Evolutionary conservation across 495 filamentous ascomycete species (phyloP).

Genomic region (Cercophora samala): DNA sequence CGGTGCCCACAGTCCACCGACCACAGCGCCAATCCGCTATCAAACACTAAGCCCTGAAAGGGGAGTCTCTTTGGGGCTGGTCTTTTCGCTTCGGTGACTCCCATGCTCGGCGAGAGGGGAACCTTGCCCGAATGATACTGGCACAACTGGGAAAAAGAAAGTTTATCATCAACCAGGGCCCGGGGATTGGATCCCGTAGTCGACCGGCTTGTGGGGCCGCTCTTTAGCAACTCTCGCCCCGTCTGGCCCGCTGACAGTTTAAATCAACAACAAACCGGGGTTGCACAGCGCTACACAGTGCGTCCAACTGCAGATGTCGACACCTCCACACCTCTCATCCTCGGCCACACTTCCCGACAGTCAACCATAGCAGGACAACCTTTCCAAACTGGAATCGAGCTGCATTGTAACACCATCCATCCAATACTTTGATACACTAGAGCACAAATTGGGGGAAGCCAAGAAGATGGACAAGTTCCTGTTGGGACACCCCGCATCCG

Average conservation of each 20-base stretch:
- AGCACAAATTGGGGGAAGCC: neutral
- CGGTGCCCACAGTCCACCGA: neutral
- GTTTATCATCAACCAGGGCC: neutral
- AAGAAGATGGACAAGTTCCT: conserved; percentile 1
- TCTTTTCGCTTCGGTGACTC: neutral
- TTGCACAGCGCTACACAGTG: neutral
- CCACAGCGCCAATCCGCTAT: neutral
- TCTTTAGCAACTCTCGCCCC: neutral
- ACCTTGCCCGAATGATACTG: neutral
- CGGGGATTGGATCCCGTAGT: neutral
- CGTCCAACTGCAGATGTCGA: neutral
- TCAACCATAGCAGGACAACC: neutral
- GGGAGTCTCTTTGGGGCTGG: neutral
- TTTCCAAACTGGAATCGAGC: neutral
- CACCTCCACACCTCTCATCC: no score
- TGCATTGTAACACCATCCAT: neutral
- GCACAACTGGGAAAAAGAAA: neutral
- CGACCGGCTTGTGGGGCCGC: neutral
- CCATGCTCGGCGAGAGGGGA: neutral
- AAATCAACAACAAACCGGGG: neutral
- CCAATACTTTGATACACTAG: neutral
- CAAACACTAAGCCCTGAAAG: neutral
- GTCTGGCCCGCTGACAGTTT: neutral
- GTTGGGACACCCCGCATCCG: conserved; percentile 2
- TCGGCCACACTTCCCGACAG: neutral